A percentile compares a stretch with the other conserved stretches of the same genome.
phyloP scores from a whole-genome alignment of 139 green algal species.

The Mesotaenium endlicherianum region DNA sequence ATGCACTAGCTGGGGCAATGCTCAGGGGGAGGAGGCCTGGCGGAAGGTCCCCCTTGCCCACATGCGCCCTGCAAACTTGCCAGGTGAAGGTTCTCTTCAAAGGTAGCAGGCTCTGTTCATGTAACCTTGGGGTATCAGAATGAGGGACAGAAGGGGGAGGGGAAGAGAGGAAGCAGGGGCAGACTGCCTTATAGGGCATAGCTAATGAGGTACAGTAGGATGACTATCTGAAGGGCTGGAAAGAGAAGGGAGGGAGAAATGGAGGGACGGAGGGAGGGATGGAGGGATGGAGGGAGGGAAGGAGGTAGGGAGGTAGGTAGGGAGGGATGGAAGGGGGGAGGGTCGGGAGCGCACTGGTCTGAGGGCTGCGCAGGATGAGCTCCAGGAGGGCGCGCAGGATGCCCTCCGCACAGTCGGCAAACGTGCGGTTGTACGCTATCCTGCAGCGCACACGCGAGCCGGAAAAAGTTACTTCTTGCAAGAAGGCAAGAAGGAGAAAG shows the following conservation, averaged over 20 bases:
- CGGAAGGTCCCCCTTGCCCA: too few relatives aligned
- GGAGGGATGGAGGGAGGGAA: not conserved
- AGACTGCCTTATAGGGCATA: too few relatives aligned
- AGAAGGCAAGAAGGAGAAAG: not conserved
- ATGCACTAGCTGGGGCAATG: too few relatives aligned
- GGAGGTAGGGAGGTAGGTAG: not conserved
- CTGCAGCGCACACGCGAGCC: constrained; percentile 2
- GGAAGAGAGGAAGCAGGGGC: too few relatives aligned
- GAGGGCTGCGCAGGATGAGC: not conserved
- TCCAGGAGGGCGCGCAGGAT: constrained; percentile 32
- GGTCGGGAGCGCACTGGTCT: not conserved
- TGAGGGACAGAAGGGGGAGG: too few relatives aligned
- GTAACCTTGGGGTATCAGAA: too few relatives aligned
- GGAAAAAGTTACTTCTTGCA: not conserved
- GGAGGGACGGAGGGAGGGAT: not conserved
- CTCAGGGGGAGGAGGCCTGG: too few relatives aligned
- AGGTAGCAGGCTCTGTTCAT: too few relatives aligned
- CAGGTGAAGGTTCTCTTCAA: too few relatives aligned
- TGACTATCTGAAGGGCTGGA: not conserved
- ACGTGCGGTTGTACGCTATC: constrained; percentile 44
- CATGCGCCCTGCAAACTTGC: too few relatives aligned
- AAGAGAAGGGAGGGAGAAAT: not conserved
- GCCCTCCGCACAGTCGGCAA: constrained; percentile 43
- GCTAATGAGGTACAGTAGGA: not conserved
- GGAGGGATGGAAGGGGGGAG: not conserved